Conservation (phyloP, 2,329 filamentous ascomycete species). For the Botrytis medusae region DNA sequence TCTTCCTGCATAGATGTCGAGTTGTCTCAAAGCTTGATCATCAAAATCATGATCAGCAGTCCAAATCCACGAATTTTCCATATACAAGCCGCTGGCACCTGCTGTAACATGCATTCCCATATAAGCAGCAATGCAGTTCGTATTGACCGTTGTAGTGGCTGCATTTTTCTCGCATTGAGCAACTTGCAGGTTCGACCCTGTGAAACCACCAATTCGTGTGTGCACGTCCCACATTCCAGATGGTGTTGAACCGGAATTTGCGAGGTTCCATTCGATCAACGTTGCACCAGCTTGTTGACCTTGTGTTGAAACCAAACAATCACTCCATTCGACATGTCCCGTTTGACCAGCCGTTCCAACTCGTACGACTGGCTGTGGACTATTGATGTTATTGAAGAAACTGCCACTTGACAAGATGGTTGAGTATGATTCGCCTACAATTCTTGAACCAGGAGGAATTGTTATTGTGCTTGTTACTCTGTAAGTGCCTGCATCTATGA, state of each 20-base stretch:
- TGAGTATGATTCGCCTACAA: constrained; percentile 48
- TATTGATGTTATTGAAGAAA: constrained; percentile 46
- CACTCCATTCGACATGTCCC: constrained; percentile 61
- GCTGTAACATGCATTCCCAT: constrained; percentile 41
- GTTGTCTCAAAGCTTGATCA: constrained; percentile 49
- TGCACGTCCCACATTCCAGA: constrained; percentile 51
- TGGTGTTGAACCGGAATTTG: constrained; percentile 49
- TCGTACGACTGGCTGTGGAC: constrained; percentile 50
- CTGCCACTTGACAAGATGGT: constrained; percentile 42
- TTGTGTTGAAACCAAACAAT: constrained; percentile 62
- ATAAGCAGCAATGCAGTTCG: constrained; percentile 40
- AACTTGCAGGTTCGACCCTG: constrained; percentile 31
- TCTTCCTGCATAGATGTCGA: constrained; percentile 52
- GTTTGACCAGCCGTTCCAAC: constrained; percentile 58
- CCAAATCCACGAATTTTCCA: constrained; percentile 52
- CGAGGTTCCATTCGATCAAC: constrained; percentile 66
- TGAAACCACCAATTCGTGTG: constrained; percentile 45
- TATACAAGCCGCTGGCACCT: constrained; percentile 46
- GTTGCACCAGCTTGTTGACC: constrained; percentile 58
- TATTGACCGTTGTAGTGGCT: constrained; percentile 37
- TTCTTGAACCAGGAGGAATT: constrained; percentile 46
- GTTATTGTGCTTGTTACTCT: constrained; percentile 49
- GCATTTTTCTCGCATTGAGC: constrained; percentile 54
- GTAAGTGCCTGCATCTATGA: constrained; percentile 59
- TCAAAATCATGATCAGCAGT: constrained; percentile 47